phyloP scores from a whole-genome alignment of 345 rosid genomes.

The Carallia brachiata region DNA sequence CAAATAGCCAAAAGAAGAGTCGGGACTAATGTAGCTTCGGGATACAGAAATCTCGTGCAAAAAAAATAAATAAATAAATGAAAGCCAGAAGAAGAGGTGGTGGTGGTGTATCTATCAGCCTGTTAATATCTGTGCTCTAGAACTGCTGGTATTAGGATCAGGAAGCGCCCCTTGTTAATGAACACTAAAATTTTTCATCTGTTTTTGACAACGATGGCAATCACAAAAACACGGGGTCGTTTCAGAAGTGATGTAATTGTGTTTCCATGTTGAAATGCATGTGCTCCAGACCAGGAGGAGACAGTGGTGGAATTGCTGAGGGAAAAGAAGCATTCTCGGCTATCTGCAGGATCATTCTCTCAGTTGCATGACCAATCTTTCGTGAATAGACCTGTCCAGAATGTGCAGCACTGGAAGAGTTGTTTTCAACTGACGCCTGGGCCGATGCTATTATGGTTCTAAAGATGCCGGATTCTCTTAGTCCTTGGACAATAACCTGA shows the following conservation, averaged over 20 bases:
- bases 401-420: slow-evolving; percentile 35
- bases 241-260: slow-evolving; percentile 9
- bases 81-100: no score
- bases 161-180: slow-evolving; percentile 38
- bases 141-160: slow-evolving; percentile 47
- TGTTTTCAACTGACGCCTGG: slow-evolving; percentile 34
- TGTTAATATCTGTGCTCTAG: no score
- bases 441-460: slow-evolving; percentile 54
- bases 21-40: no score
- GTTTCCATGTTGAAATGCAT: slow-evolving; percentile 10
- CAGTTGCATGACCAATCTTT: slow-evolving; percentile 50
- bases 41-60: no score
- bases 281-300: slow-evolving; percentile 50
- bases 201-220: background rate
- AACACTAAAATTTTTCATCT: background rate
- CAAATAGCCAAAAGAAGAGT: no score
- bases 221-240: background rate
- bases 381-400: slow-evolving; percentile 41
- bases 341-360: slow-evolving; percentile 50
- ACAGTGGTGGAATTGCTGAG: slow-evolving; percentile 56
- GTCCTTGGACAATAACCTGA: slow-evolving; percentile 72
- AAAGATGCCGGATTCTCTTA: slow-evolving; percentile 72
- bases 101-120: no score
- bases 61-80: no score
- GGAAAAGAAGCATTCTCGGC: slow-evolving; percentile 14